These are phyloP conservation scores for Tephrocybe sp. DNA, from an alignment of 768 basidiomycete genomes.

Conservation along the genomic window DNA sequence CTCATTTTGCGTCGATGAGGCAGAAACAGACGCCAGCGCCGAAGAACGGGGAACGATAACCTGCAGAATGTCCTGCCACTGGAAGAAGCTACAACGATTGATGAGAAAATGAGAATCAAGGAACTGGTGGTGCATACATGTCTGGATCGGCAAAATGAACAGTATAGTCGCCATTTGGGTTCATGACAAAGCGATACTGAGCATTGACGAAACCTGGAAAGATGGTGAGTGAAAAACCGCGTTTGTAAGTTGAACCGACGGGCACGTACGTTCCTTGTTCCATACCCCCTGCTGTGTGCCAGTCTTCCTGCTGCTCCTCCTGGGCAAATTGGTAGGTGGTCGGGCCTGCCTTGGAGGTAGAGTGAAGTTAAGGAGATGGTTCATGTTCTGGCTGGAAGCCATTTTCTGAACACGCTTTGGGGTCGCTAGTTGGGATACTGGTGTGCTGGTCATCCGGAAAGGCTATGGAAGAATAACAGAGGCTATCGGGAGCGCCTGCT, in stretches of 20 bases:
- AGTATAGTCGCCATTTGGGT: conserved; percentile 87
- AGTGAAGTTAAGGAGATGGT: conserved; percentile 92
- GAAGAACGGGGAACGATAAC: conserved; percentile 88
- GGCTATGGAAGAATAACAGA: background rate
- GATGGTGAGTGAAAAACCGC: conserved; percentile 18
- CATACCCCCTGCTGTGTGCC: conserved; percentile 66
- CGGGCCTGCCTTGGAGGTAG: conserved; percentile 83
- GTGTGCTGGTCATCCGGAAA: conserved; percentile 37
- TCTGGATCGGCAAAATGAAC: conserved; percentile 98
- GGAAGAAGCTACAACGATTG: conserved; percentile 72
- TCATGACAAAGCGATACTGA: conserved; percentile 94
- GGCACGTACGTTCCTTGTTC: conserved; percentile 88
- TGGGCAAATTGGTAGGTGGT: conserved; percentile 54
- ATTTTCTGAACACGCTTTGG: conserved; percentile 69
- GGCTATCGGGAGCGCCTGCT: conserved; percentile 13
- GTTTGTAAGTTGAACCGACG: conserved; percentile 7
- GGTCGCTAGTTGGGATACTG: conserved; percentile 35
- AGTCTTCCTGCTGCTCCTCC: conserved; percentile 75
- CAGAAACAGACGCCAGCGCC: conserved; percentile 64
- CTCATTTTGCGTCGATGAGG: conserved; percentile 37
- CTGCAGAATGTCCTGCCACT: conserved; percentile 95
- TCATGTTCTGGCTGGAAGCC: conserved; percentile 63
- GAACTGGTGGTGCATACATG: conserved; percentile 55
- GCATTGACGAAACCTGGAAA: conserved; percentile 88
- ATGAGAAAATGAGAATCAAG: background rate